Conservation (phyloP, 345 rosid genomes). For the Balakata baccata region DNA sequence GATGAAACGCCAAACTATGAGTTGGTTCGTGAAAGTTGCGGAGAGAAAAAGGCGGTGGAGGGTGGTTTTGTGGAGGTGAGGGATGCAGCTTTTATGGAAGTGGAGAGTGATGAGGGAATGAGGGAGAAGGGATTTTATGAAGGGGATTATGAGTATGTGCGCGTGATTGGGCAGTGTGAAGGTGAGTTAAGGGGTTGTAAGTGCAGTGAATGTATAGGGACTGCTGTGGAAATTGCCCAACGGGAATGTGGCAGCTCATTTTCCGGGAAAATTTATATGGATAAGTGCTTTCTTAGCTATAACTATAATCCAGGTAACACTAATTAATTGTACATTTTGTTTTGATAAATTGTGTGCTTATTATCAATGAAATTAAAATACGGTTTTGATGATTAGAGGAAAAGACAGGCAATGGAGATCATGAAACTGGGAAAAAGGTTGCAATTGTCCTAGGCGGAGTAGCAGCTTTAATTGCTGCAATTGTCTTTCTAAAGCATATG, state of each 20-base stretch:
- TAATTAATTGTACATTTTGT: too few relatives aligned
- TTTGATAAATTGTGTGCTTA: not conserved
- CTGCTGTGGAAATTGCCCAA: conserved; percentile 42
- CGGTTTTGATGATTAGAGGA: not conserved
- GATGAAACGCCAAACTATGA: conserved; percentile 24
- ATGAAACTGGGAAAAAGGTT: conserved; percentile 33
- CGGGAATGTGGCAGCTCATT: conserved; percentile 49
- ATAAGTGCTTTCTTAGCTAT: conserved; percentile 52
- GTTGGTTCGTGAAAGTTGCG: conserved; percentile 50
- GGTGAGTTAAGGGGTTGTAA: conserved; percentile 48
- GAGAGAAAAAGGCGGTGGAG: conserved; percentile 32
- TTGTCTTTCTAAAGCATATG: conserved; percentile 34
- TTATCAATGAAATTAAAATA: not conserved
- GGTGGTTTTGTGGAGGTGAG: conserved; percentile 44
- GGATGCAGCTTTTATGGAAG: conserved; percentile 43
- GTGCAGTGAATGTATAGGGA: conserved; percentile 61
- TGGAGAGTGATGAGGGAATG: conserved; percentile 41
- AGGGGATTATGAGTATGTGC: conserved; percentile 36
- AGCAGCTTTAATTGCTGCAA: conserved; percentile 43
- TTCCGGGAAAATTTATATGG: conserved; percentile 54
- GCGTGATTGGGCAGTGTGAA: conserved; percentile 60
- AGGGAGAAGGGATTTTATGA: conserved; percentile 39
- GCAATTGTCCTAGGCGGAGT: conserved; percentile 74
- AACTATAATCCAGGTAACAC: conserved; percentile 33
- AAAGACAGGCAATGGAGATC: not conserved